phyloP scores from a whole-genome alignment of 805 yeast genomes.

The Starmerella etchellsii region DNA sequence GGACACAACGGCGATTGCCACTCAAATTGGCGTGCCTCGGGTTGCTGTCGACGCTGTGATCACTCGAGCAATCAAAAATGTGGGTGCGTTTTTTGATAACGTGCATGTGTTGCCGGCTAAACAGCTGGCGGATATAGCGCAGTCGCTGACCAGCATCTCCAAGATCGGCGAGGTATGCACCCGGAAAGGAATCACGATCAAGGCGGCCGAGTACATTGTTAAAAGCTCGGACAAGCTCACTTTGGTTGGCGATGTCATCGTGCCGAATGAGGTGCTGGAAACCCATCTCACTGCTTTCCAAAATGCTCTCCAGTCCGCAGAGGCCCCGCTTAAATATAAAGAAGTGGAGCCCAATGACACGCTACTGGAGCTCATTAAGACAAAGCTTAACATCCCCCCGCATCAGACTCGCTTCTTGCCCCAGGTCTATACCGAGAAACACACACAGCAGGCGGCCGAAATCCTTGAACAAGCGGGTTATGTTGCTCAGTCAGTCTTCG shows the following conservation, averaged over 20 bases:
- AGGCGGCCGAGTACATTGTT: slow-evolving; percentile 10
- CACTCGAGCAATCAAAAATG: slow-evolving; percentile 28
- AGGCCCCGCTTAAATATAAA: slow-evolving; percentile 3
- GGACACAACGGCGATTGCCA: slow-evolving; percentile 5
- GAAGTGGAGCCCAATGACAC: slow-evolving; percentile 7
- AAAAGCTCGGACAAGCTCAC: slow-evolving; percentile 1
- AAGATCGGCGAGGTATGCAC: slow-evolving; percentile 6
- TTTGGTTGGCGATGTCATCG: slow-evolving; percentile 8
- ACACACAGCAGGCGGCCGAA: background rate
- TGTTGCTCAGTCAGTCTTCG: background rate
- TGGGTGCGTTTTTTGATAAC: slow-evolving; percentile 20
- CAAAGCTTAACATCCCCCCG: slow-evolving; percentile 2
- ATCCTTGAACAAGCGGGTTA: slow-evolving; percentile 2
- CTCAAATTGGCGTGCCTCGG: slow-evolving; percentile 1
- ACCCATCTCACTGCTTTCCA: slow-evolving; percentile 2
- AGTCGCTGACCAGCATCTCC: background rate
- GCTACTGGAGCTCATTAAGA: slow-evolving; percentile 8
- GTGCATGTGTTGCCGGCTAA: slow-evolving; percentile 4
- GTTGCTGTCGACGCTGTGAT: slow-evolving; percentile 24
- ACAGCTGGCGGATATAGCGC: background rate
- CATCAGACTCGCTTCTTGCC: slow-evolving; percentile 6
- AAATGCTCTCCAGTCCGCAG: slow-evolving; percentile 6
- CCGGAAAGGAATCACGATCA: slow-evolving; percentile 8
- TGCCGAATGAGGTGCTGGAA: slow-evolving; percentile 8
- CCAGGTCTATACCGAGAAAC: background rate